Evolutionary conservation across 139 green algal species (phyloP).

Genomic region (Picochlorum sp.): DNA sequence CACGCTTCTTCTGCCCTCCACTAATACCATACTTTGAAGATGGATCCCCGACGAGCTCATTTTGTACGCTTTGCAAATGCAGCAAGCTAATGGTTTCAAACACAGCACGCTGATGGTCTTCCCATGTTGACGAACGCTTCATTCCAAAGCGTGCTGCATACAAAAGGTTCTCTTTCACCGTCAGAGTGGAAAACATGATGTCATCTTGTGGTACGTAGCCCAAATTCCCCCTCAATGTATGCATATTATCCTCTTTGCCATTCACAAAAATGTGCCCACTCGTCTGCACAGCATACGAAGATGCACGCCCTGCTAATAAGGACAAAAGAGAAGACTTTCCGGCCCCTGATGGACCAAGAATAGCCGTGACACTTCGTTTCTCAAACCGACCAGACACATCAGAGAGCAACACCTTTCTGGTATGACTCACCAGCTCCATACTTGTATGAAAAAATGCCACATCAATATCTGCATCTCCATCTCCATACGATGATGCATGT

Average conservation of each 20-base stretch:
- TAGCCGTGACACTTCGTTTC: slow-evolving; percentile 27
- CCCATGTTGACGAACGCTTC: slow-evolving; percentile 11
- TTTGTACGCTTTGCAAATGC: slow-evolving; percentile 32
- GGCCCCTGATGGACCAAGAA: slow-evolving; percentile 45
- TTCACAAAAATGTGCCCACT: slow-evolving; percentile 53
- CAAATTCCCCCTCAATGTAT: slow-evolving; percentile 30
- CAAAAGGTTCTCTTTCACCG: slow-evolving; percentile 52
- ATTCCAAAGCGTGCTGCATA: slow-evolving; percentile 40
- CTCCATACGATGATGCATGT: no score
- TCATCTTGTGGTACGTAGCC: slow-evolving; percentile 79
- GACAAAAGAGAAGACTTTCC: slow-evolving; percentile 53
- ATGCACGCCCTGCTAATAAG: slow-evolving; percentile 38
- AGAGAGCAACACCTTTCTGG: slow-evolving; percentile 20
- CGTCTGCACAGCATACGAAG: slow-evolving; percentile 19
- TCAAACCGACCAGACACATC: slow-evolving; percentile 28
- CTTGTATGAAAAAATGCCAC: no score
- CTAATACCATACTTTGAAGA: slow-evolving; percentile 42
- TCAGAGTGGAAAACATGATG: slow-evolving; percentile 54
- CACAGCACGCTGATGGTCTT: slow-evolving; percentile 26
- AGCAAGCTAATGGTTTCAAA: slow-evolving; percentile 19
- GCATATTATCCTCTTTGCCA: slow-evolving; percentile 14
- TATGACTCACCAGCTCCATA: not conserved
- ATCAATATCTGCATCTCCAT: no score
- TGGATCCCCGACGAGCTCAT: slow-evolving; percentile 54
- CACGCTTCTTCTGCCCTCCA: slow-evolving; percentile 61